Base-by-base conservation (phyloP, 2,329 filamentous ascomycete genomes). In the Fusarium equiseti region DNA sequence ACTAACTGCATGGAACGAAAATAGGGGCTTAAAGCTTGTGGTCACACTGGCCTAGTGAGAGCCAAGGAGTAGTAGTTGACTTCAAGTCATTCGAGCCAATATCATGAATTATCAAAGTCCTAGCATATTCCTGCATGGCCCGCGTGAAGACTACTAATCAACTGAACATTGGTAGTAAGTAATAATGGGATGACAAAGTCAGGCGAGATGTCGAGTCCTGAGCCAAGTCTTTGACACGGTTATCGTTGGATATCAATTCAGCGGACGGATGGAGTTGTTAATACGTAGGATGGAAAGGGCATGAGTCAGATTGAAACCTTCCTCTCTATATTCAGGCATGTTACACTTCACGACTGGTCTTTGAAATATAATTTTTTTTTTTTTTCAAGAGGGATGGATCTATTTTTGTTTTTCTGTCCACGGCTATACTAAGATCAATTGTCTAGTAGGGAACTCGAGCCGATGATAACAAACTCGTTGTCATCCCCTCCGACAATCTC, bases 401-500 rank as follows among this genome's bases (percentile, higher is more conserved):
- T 74, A 67, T 62, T 38, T 59, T 67, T 66, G 66, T 52, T 73
- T 68, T 74, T 58, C 56, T 70, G 53, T 72, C 72, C 73, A 66
- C 52, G 68, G 68, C 72, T 74, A 70, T 67, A 70, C 72, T 73
- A 73, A 66, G 65, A 61, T 65, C 63, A 70, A 66, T 50, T 69
- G 64, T 65, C 65, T 64, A 68, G 66, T 59, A 65, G 49, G 68
- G 68, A 63, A 66, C 63, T 71, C 56, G 68, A 59, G 62, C 72
- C 65, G 57, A 68, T 68, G 51, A 55, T 54, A 65, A 70, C 67
- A 70, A 67, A 32, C 59, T 59, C 57, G 63, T 68, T 68, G 38
- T 72, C 70, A 73, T 63, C 73, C 70, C 73, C 66, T 73, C 68
- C 50, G 53, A 68, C 59, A 72, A 70, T 71, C 68, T 71, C 73